phyloP scores from a whole-genome alignment of 2,329 filamentous ascomycete species.

The Diplocarpon mali region DNA sequence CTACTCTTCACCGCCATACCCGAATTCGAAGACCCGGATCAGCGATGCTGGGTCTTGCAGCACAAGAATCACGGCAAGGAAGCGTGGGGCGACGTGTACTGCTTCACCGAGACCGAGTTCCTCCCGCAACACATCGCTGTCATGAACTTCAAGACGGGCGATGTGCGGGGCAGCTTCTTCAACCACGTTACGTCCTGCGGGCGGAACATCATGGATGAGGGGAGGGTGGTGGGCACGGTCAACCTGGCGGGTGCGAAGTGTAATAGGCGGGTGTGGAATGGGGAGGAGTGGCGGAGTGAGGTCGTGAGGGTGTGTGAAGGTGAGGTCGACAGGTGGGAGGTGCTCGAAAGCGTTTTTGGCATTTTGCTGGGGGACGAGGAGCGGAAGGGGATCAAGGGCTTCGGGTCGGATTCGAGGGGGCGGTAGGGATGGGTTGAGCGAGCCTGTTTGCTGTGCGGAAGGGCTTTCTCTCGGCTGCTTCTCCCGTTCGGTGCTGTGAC shows the following conservation, averaged over 20 bases:
- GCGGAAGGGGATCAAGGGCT: conserved; percentile 37
- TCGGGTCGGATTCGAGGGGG: conserved; percentile 26
- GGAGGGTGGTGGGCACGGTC: conserved; percentile 36
- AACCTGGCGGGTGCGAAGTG: conserved; percentile 38
- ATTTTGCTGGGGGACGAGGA: conserved; percentile 39
- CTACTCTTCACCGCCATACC: conserved; percentile 38
- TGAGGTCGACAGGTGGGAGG: conserved; percentile 40
- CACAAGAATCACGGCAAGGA: conserved; percentile 35
- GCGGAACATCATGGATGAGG: conserved; percentile 39
- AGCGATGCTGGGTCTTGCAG: conserved; percentile 51
- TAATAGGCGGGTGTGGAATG: conserved; percentile 35
- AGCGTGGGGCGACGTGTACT: conserved; percentile 45
- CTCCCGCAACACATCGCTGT: conserved; percentile 46
- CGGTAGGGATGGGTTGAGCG: not conserved
- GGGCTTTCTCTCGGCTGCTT: too few relatives aligned
- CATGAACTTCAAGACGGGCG: conserved; percentile 44
- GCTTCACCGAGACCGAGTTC: conserved; percentile 55
- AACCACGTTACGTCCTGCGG: conserved; percentile 41
- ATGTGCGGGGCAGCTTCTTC: conserved; percentile 48
- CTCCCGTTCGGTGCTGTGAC: too few relatives aligned
- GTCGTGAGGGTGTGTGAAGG: conserved; percentile 34
- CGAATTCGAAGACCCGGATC: conserved; percentile 31
- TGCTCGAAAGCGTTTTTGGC: conserved; percentile 40
- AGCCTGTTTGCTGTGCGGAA: too few relatives aligned
- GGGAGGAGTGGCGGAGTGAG: conserved; percentile 26